A percentile compares a stretch with the other conserved stretches of the same genome.
Evolutionary conservation across 2,329 filamentous ascomycete species (phyloP).

Genomic region (Fusarium sublunatum): DNA sequence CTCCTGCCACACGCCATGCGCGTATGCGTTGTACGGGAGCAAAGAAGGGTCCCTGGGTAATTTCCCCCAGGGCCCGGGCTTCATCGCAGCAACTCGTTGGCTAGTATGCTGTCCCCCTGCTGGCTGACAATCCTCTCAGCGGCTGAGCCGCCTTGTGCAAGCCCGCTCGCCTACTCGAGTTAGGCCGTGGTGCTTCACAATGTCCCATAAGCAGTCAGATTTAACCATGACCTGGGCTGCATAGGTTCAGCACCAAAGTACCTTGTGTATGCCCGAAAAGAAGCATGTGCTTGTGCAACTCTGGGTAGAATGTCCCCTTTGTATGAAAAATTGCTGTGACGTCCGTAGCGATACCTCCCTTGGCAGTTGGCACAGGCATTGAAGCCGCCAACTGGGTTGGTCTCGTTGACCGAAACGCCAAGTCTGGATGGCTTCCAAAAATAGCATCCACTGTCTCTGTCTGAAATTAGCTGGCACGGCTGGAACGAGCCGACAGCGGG

Average conservation of each 20-base stretch:
- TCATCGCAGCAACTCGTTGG: constrained; percentile 15
- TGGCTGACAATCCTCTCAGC: constrained; percentile 46
- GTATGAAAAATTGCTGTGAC: constrained; percentile 12
- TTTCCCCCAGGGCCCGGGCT: constrained; percentile 37
- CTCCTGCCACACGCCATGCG: constrained; percentile 18
- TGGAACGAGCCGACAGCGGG: constrained; percentile 36
- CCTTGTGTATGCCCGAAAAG: constrained; percentile 2
- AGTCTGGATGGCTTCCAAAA: constrained; percentile 35
- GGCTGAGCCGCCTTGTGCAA: constrained; percentile 41
- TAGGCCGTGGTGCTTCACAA: constrained; percentile 18
- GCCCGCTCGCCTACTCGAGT: constrained; percentile 36
- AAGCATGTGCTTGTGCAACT: constrained; percentile 22
- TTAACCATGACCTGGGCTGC: constrained; percentile 31
- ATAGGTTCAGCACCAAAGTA: background rate
- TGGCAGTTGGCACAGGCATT: constrained; percentile 21
- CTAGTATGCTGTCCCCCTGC: constrained; percentile 37
- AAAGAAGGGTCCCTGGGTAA: constrained; percentile 30
- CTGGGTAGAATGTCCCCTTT: constrained; percentile 1
- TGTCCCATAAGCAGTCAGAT: constrained; percentile 41
- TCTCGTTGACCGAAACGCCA: constrained; percentile 40
- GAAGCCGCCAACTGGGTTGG: constrained; percentile 23
- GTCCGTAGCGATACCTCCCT: constrained; percentile 31
- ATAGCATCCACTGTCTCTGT: constrained; percentile 31
- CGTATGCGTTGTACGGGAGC: constrained; percentile 27
- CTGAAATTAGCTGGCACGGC: constrained; percentile 40